phyloP scores from a whole-genome alignment of 352 stramenopile species.

The Pythium utonaiense region DNA sequence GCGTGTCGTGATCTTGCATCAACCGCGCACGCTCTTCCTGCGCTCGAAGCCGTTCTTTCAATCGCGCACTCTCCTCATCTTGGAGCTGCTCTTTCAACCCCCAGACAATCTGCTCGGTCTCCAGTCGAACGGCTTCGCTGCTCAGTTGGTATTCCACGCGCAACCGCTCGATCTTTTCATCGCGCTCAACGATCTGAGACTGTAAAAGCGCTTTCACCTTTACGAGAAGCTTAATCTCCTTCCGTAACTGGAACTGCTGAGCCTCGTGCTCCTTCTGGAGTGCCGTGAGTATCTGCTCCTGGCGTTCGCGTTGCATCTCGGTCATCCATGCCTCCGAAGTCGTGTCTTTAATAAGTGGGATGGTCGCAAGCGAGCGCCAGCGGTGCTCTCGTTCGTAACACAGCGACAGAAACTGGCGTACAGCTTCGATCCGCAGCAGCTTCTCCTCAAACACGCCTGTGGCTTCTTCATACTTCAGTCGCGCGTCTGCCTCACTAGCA shows the following conservation, averaged over 20 bases:
- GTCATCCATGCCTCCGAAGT: constrained; percentile 75
- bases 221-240: constrained; percentile 44
- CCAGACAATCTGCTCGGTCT: constrained; percentile 45
- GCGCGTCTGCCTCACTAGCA: neutral
- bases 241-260: constrained; percentile 33
- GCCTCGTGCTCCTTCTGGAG: constrained; percentile 46
- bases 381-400: constrained; percentile 68
- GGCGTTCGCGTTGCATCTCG: constrained; percentile 42
- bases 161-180: constrained; percentile 29
- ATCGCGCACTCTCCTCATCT: constrained; percentile 25
- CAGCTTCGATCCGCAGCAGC: constrained; percentile 38
- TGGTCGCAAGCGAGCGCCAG: constrained; percentile 45
- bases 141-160: constrained; percentile 47
- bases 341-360: constrained; percentile 50
- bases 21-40: constrained; percentile 40
- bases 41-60: constrained; percentile 31
- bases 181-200: constrained; percentile 31
- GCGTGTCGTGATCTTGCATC: constrained; percentile 34
- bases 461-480: constrained; percentile 18
- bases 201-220: constrained; percentile 41
- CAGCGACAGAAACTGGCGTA: constrained; percentile 49
- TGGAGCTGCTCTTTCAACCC: constrained; percentile 37
- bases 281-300: constrained; percentile 43
- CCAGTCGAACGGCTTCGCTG: constrained; percentile 41
- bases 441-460: constrained; percentile 47